Conservation (phyloP, 2,329 filamentous ascomycete species). For the Aspergillus niger region DNA sequence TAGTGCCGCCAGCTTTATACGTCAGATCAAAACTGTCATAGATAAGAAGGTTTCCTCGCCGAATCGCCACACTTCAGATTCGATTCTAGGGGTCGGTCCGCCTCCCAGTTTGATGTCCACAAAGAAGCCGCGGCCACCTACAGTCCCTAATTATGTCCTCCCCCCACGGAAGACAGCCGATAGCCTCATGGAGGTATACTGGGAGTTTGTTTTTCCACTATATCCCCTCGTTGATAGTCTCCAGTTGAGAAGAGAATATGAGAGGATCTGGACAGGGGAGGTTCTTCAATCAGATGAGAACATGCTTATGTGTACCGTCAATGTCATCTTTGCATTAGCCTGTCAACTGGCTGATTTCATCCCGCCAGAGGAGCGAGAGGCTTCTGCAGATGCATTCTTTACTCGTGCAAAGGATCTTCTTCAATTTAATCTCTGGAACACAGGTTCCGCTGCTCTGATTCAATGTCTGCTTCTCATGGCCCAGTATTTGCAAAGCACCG, state of each 20-base stretch:
- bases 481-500: slow-evolving; percentile 54
- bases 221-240: slow-evolving; percentile 50
- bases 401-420: slow-evolving; percentile 47
- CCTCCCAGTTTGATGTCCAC: slow-evolving; percentile 26
- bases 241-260: slow-evolving; percentile 44
- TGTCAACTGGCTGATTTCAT: slow-evolving; percentile 49
- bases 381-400: slow-evolving; percentile 47
- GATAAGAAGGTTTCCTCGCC: slow-evolving; percentile 34
- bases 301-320: slow-evolving; percentile 49
- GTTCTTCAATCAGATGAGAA: slow-evolving; percentile 43
- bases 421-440: slow-evolving; percentile 47
- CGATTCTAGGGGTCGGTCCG: slow-evolving; percentile 14
- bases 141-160: slow-evolving; percentile 41
- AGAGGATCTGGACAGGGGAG: slow-evolving; percentile 45
- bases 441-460: slow-evolving; percentile 48
- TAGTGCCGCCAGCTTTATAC: slow-evolving; percentile 51
- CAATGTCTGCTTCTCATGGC: slow-evolving; percentile 53
- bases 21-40: slow-evolving; percentile 50
- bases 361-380: slow-evolving; percentile 43
- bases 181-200: slow-evolving; percentile 49
- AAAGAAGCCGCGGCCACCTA: slow-evolving; percentile 15
- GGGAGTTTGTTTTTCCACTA: slow-evolving; percentile 50
- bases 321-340: slow-evolving; percentile 51
- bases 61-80: slow-evolving; percentile 22
- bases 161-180: slow-evolving; percentile 51